Conservation (phyloP, 176 grass and related monocot species). For the Paspalum notatum region DNA sequence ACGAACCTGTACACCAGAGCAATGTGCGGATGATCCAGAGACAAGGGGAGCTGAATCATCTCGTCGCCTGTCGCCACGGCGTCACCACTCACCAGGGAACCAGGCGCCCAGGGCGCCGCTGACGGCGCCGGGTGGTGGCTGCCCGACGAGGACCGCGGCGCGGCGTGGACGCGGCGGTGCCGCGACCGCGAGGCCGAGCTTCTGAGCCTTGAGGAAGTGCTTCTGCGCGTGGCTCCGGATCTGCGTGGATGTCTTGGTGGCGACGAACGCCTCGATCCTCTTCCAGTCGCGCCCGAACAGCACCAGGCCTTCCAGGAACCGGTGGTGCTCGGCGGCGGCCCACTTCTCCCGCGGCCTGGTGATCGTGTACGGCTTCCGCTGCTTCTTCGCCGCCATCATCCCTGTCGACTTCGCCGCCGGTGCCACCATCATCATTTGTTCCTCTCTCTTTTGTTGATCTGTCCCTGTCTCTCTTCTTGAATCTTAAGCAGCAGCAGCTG, state of each 20-base stretch:
- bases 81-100: neutral
- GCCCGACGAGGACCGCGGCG: neutral
- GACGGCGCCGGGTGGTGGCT: neutral
- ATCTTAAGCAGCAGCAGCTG: neutral
- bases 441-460: neutral
- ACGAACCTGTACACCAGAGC: conserved; percentile 55
- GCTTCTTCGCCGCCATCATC: neutral
- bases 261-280: neutral
- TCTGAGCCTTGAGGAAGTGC: conserved; percentile 8
- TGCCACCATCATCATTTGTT: neutral
- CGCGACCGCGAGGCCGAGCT: neutral
- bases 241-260: conserved; percentile 11
- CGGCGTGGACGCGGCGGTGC: no score
- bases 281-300: conserved; percentile 19
- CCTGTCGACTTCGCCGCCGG: neutral
- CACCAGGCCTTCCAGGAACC: neutral
- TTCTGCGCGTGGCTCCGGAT: conserved; percentile 17
- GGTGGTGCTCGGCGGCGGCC: no score
- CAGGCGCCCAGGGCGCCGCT: no score
- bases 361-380: conserved; percentile 7
- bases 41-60: neutral
- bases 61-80: neutral
- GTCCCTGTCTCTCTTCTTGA: neutral
- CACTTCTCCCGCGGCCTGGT: neutral
- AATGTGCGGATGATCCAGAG: neutral